Conservation (phyloP, 306 rosid genomes). For the Pyrus bretschneideri region DNA sequence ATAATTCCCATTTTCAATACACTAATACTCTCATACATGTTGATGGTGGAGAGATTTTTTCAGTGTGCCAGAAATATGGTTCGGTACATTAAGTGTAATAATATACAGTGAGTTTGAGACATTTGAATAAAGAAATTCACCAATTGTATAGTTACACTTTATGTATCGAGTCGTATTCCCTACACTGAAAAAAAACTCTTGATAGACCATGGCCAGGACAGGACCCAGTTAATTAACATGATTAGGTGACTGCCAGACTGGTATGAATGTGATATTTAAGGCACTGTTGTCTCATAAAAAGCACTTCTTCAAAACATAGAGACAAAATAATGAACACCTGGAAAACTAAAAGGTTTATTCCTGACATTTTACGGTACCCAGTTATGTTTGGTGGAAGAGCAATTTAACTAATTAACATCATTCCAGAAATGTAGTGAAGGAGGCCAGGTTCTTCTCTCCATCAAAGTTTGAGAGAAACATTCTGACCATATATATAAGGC, state of each 20-base stretch:
- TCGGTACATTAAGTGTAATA: too few relatives aligned
- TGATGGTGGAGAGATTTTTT: not conserved
- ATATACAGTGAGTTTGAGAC: too few relatives aligned
- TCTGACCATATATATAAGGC: not conserved
- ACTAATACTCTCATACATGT: too few relatives aligned
- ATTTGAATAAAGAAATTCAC: too few relatives aligned
- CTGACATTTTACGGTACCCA: not conserved
- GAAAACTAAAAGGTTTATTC: not conserved
- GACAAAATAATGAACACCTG: not conserved
- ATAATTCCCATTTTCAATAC: too few relatives aligned
- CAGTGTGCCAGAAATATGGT: too few relatives aligned
- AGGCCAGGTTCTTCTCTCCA: not conserved
- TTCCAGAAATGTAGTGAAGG: not conserved
- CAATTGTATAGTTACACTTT: too few relatives aligned
- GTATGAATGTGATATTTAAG: not conserved
- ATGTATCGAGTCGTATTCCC: too few relatives aligned
- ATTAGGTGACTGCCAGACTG: constrained; percentile 3
- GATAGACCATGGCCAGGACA: not conserved
- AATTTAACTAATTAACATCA: not conserved
- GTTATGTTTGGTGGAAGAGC: not conserved
- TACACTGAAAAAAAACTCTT: too few relatives aligned
- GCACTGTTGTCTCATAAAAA: not conserved
- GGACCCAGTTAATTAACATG: not conserved
- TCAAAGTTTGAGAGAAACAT: not conserved
- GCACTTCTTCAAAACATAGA: not conserved